Evolutionary conservation across 306 rosid species (phyloP).

Genomic region (Echinosophora koreensis): DNA sequence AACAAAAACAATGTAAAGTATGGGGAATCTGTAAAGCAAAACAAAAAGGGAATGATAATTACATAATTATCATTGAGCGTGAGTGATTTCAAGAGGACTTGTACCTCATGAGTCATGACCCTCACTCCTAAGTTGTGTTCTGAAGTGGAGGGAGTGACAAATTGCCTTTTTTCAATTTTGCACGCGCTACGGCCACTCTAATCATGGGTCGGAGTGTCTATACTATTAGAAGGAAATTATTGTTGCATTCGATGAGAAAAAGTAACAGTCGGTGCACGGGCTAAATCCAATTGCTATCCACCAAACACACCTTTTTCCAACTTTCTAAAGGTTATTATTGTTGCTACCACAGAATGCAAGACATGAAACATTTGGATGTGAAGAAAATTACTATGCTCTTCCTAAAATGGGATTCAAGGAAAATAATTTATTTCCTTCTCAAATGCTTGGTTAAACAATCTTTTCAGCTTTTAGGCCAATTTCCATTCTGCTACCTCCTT

Average conservation of each 20-base stretch:
- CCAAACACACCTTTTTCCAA: slow-evolving; percentile 33
- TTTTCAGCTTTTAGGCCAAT: slow-evolving; percentile 47
- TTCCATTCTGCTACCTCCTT: slow-evolving; percentile 21
- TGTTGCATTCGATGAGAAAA: slow-evolving; percentile 46
- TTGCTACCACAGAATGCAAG: slow-evolving; percentile 34
- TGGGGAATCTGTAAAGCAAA: slow-evolving; percentile 40
- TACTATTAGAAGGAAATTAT: slow-evolving; percentile 27
- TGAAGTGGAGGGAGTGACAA: slow-evolving; percentile 59
- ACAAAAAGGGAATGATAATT: slow-evolving; percentile 44
- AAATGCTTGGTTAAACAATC: slow-evolving; percentile 10
- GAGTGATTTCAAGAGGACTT: slow-evolving; percentile 37
- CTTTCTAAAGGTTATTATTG: slow-evolving; percentile 41
- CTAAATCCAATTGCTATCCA: slow-evolving; percentile 50
- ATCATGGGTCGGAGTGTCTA: slow-evolving; percentile 44
- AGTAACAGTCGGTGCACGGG: slow-evolving; percentile 59
- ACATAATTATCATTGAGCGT: slow-evolving; percentile 39
- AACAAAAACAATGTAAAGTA: background rate
- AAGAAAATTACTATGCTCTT: slow-evolving; percentile 21
- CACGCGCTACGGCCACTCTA: slow-evolving; percentile 63
- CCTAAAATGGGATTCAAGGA: slow-evolving; percentile 23
- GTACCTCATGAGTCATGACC: slow-evolving; percentile 28
- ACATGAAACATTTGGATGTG: slow-evolving; percentile 13
- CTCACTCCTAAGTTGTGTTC: slow-evolving; percentile 40
- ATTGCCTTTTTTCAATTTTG: slow-evolving; percentile 38
- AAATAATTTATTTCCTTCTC: background rate